Conservation (phyloP, 495 filamentous ascomycete genomes). For the Cercophora sp. region DNA sequence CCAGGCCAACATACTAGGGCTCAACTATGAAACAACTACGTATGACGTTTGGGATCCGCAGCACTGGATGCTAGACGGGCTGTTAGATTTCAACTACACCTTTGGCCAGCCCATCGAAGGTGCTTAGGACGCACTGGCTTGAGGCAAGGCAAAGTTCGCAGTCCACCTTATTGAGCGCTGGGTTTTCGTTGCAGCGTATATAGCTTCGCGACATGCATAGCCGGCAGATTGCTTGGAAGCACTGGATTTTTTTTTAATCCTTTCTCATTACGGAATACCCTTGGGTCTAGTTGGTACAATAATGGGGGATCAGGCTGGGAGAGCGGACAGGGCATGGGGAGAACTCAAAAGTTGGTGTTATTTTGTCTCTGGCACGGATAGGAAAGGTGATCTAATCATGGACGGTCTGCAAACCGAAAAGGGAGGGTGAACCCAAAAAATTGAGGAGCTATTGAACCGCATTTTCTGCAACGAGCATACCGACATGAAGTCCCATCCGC, state of each 20-base stretch:
- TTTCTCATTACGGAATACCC: constrained; percentile 15
- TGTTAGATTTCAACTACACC: constrained; percentile 74
- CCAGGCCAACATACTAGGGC: constrained; percentile 39
- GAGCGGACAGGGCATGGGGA: not conserved
- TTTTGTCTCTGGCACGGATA: not conserved
- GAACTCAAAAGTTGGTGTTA: not conserved
- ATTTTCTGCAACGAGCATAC: no score
- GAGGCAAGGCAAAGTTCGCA: not conserved
- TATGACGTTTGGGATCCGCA: constrained; percentile 87
- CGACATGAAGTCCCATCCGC: no score
- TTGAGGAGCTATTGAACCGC: no score
- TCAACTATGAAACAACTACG: constrained; percentile 54
- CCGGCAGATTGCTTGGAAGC: constrained; percentile 2
- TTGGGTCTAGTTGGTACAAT: constrained; percentile 2
- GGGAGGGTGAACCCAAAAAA: not conserved
- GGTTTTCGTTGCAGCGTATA: constrained; percentile 1
- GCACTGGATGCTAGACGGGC: constrained; percentile 84
- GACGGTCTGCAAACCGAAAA: not conserved
- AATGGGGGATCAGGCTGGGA: constrained; percentile 3
- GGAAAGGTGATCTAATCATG: not conserved
- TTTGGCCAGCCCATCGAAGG: constrained; percentile 47
- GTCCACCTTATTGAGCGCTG: not conserved
- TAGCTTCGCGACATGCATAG: not conserved
- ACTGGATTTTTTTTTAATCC: not conserved
- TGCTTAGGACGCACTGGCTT: constrained; percentile 27